phyloP scores from a whole-genome alignment of 192 early-diverging fungal genomes.

The Phycomyces blakesleeanus region DNA sequence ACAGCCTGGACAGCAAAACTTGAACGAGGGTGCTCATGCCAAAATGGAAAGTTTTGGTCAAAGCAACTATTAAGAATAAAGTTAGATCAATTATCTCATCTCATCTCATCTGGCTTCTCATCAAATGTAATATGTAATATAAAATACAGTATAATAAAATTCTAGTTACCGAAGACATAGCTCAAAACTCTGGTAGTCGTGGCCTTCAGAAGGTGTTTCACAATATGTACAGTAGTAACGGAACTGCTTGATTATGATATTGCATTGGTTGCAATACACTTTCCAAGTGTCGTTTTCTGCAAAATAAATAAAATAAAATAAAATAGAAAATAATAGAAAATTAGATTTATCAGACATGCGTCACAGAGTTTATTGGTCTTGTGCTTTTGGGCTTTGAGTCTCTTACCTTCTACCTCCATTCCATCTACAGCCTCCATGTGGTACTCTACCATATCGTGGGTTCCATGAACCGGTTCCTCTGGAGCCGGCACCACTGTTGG shows the following conservation, averaged over 20 bases:
- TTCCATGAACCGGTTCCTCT: background rate
- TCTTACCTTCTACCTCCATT: slow-evolving; percentile 11
- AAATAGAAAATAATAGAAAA: too few species aligned
- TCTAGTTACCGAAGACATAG: slow-evolving; percentile 52
- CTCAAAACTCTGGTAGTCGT: slow-evolving; percentile 68
- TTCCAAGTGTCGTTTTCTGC: slow-evolving; percentile 44
- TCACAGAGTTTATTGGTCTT: background rate
- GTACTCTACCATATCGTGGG: slow-evolving; percentile 9
- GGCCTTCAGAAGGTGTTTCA: slow-evolving; percentile 62
- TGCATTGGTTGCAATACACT: slow-evolving; percentile 77
- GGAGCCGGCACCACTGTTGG: background rate
- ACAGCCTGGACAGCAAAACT: slow-evolving; percentile 74
- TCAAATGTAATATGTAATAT: too few species aligned
- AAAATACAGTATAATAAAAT: too few species aligned
- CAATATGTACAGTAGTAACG: slow-evolving; percentile 84
- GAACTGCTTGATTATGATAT: slow-evolving; percentile 73
- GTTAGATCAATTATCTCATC: background rate
- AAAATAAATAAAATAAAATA: slow-evolving; percentile 5
- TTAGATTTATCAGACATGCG: background rate
- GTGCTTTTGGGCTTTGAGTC: slow-evolving; percentile 1
- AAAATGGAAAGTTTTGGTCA: slow-evolving; percentile 59
- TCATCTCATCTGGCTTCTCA: too few species aligned
- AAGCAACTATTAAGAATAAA: slow-evolving; percentile 56
- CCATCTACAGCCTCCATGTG: slow-evolving; percentile 12
- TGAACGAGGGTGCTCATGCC: slow-evolving; percentile 73